Base-by-base conservation (phyloP, 192 early-diverging fungal genomes). In the Coemansia sp. region DNA sequence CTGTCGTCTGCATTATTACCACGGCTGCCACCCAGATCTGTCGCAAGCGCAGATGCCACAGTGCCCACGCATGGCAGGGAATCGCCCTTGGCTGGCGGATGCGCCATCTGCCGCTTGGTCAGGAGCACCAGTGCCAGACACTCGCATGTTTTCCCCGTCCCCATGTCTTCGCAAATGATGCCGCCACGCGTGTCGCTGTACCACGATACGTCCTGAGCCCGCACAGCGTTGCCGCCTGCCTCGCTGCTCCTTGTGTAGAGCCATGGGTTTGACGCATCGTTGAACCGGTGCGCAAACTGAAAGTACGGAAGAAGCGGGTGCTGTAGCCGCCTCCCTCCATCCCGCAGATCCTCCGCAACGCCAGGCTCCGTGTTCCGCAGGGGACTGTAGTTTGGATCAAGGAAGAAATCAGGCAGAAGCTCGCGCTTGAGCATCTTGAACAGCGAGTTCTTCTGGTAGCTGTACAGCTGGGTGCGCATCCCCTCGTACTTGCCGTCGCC, bases 81-180 rank as follows among this genome's bases (percentile, higher is more conserved):
- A 12, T 83, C 83, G 42, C 76, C 69, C 9, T 78, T 32, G 8
- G 59, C 59, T 15, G 80, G 75, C 48, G 80, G 80, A 16, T 52
- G 56, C 26, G 81, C 80, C 73, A 84, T 81, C 47, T 89, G 86
- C 32, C 87, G 73, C 42, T 85, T 85, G 1, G 92, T 91, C 36
- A 83, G 73, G 7, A 90, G 70, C 16, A 90, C 86, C 9, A 88
- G 71, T 10, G 90, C 87, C 12, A 93, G 72, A 48, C 89, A 90
- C 19, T 91, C 85, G 68, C 87, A 87, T 0, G 90, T 93, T 65
- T 93, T 93, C 8, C 93, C 93, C 2, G 89, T 91, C n/a, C 93
- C 93, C 93, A 95, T 95, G 36, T 94, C 92, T 67, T 94, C 93
- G 73, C 90, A 92, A 46, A 95, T 87, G 57, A 95, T 90, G 0